Conservation (phyloP, 306 rosid species). For the Dryas drummondii region DNA sequence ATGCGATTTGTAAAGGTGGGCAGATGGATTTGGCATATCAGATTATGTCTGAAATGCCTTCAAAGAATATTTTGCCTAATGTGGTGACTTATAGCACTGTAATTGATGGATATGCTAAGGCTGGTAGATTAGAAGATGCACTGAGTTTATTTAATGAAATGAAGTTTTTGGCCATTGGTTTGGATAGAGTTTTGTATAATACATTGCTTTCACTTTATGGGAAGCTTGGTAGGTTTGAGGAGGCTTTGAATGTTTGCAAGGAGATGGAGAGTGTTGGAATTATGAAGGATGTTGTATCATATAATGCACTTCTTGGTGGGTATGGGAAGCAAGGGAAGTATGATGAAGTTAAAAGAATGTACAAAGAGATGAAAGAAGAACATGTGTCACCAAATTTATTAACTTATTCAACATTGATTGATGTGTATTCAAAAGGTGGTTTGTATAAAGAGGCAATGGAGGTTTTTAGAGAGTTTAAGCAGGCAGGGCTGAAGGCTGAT, state of each 20-base stretch:
- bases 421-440: conserved; percentile 78
- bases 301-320: conserved; percentile 83
- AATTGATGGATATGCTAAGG: conserved; percentile 91
- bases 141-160: conserved; percentile 60
- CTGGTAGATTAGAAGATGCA: conserved; percentile 73
- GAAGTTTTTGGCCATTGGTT: conserved; percentile 55
- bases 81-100: conserved; percentile 86
- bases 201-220: conserved; percentile 74
- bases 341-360: conserved; percentile 51
- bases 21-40: conserved; percentile 72
- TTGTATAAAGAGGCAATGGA: conserved; percentile 68
- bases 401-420: conserved; percentile 85
- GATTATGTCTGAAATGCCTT: conserved; percentile 70
- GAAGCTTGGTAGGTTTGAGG: conserved; percentile 80
- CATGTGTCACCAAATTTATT: conserved; percentile 53
- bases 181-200: conserved; percentile 83
- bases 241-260: conserved; percentile 51
- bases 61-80: conserved; percentile 58
- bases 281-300: conserved; percentile 66
- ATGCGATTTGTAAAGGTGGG: conserved; percentile 85
- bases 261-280: conserved; percentile 86
- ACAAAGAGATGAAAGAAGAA: conserved; percentile 61
- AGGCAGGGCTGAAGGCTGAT: conserved; percentile 69
- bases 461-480: conserved; percentile 63
- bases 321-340: conserved; percentile 79